A percentile compares a stretch with the other conserved stretches of the same genome.
These are phyloP conservation scores for Kuraishia piskuri DNA, from an alignment of 805 yeast species.

Conservation along the genomic window DNA sequence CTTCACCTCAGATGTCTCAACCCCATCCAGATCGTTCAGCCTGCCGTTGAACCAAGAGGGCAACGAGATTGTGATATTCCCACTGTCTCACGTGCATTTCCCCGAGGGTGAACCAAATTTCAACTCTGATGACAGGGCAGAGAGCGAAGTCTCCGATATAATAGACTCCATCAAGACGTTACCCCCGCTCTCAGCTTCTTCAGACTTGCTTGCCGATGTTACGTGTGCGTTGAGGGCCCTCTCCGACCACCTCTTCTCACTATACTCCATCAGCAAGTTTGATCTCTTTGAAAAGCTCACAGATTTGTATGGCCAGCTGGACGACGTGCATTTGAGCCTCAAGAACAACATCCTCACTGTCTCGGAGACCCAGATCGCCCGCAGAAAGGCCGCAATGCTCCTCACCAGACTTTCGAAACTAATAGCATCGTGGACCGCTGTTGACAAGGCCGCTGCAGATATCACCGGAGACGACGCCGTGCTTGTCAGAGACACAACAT, in stretches of 20 bases:
- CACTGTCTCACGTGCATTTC: slow-evolving; percentile 43
- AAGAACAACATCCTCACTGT: slow-evolving; percentile 41
- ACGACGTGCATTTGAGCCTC: slow-evolving; percentile 48
- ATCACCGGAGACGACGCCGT: slow-evolving; percentile 54
- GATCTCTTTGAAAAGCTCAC: slow-evolving; percentile 49
- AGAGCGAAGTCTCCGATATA: slow-evolving; percentile 17
- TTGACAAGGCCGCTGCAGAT: slow-evolving; percentile 20
- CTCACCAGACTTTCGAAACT: slow-evolving; percentile 55
- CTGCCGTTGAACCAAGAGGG: slow-evolving; percentile 29
- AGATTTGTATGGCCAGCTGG: slow-evolving; percentile 44
- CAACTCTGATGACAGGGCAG: slow-evolving; percentile 11
- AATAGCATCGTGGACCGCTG: slow-evolving; percentile 35
- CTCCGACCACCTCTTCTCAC: slow-evolving; percentile 55
- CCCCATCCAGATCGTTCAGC: slow-evolving; percentile 49
- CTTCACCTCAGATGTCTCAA: slow-evolving; percentile 57
- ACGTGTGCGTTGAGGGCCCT: slow-evolving; percentile 47
- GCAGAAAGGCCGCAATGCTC: slow-evolving; percentile 41
- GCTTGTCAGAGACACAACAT: slow-evolving; percentile 49
- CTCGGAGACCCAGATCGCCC: slow-evolving; percentile 40
- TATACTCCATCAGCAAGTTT: slow-evolving; percentile 66
- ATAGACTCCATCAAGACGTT: neutral
- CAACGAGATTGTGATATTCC: slow-evolving; percentile 50
- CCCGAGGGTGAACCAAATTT: slow-evolving; percentile 33
- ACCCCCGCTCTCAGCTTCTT: slow-evolving; percentile 14
- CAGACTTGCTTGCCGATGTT: slow-evolving; percentile 45